phyloP scores from a whole-genome alignment of 2,329 filamentous ascomycete species.

The Dothistroma septosporum region DNA sequence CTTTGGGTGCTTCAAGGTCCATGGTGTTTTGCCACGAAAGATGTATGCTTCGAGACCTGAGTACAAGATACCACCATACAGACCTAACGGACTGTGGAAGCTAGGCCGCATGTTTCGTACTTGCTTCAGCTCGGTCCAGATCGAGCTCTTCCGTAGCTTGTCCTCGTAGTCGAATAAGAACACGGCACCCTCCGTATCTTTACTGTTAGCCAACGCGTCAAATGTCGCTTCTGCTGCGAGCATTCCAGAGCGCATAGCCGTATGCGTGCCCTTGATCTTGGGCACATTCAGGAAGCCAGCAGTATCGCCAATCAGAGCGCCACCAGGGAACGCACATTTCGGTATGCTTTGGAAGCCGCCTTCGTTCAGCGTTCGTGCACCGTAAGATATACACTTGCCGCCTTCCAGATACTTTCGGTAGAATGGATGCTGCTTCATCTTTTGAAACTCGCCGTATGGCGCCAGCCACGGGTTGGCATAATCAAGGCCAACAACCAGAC shows the following conservation, averaged over 20 bases:
- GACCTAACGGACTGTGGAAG: constrained; percentile 80
- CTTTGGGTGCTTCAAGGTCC: constrained; percentile 83
- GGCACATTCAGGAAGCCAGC: constrained; percentile 96
- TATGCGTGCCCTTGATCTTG: constrained; percentile 98
- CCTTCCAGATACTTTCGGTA: constrained; percentile 85
- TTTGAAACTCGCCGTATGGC: constrained; percentile 94
- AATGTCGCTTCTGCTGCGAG: constrained; percentile 88
- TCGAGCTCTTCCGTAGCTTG: constrained; percentile 73
- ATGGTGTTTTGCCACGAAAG: constrained; percentile 78
- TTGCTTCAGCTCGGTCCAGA: constrained; percentile 91
- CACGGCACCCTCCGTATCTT: constrained; percentile 60
- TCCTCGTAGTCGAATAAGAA: constrained; percentile 96
- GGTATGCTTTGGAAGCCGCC: constrained; percentile 97
- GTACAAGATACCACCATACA: constrained; percentile 87
- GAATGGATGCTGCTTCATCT: constrained; percentile 95
- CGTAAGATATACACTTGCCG: constrained; percentile 96
- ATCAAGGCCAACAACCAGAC: constrained; percentile 87
- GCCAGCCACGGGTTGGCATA: constrained; percentile 96
- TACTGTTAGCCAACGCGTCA: constrained; percentile 59
- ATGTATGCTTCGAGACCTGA: constrained; percentile 89
- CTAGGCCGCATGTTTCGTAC: constrained; percentile 97
- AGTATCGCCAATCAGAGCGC: constrained; percentile 91
- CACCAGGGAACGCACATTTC: constrained; percentile 92
- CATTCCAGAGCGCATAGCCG: constrained; percentile 96
- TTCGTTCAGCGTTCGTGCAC: constrained; percentile 84